phyloP scores from a whole-genome alignment of 768 basidiomycete genomes.

The Thelephora ganbajun region DNA sequence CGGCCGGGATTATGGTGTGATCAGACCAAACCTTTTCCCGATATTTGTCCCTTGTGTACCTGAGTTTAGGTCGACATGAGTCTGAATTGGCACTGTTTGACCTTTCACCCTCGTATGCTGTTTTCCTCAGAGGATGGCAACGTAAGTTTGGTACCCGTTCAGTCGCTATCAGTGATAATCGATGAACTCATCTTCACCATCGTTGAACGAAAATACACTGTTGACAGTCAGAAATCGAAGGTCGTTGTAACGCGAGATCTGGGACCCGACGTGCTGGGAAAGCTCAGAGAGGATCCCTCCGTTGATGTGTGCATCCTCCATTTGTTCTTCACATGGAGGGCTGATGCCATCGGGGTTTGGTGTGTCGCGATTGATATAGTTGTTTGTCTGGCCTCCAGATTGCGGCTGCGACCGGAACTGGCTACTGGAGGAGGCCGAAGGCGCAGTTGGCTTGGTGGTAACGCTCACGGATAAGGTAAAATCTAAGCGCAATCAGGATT shows the following conservation, averaged over 20 bases:
- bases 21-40: background rate
- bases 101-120: no score
- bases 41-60: no score
- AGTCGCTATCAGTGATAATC: background rate
- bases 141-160: no score
- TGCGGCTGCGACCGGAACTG: constrained; percentile 44
- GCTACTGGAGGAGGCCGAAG: constrained; percentile 61
- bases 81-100: no score
- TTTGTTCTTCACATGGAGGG: background rate
- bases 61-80: no score
- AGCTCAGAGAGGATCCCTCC: constrained; percentile 33
- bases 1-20: background rate
- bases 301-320: constrained; percentile 30
- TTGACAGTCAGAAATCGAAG: constrained; percentile 13
- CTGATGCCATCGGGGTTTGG: no score
- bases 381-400: constrained; percentile 41
- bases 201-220: background rate
- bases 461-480: constrained; percentile 62
- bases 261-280: constrained; percentile 49
- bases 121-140: no score
- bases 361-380: constrained; percentile 20
- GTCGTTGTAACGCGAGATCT: constrained; percentile 48
- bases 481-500: constrained; percentile 6
- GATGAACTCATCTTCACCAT: background rate
- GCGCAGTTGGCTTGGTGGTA: constrained; percentile 41